Evolutionary conservation across 2,329 filamentous ascomycete genomes (phyloP), one percentile per base, ranked within the genome.

Genomic region (Microcera coccophila): DNA sequence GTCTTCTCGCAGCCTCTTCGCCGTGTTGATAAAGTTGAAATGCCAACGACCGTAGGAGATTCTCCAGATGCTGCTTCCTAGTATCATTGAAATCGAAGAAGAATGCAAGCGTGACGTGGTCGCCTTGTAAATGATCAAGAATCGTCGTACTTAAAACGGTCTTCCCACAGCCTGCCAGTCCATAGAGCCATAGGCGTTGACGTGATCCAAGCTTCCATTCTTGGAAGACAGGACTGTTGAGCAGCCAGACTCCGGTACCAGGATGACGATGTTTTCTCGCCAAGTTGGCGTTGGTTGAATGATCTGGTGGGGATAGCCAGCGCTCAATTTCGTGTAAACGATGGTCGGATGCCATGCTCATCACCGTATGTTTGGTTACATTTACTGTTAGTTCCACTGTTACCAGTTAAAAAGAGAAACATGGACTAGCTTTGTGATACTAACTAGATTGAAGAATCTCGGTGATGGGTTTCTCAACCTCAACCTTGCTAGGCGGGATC

Each of bases 41-140:
- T 2, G 38, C 47, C 7, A 59, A 28, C 4, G 53, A 58, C 7
- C 44, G 46, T 0, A 54, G 2, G 1, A 55, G 35, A 1, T 38
- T 38, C 2, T 53, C 32, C 1, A 50, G 4, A 1, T 15, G 54
- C 19, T 61, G 49, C 15, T 61, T 59, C 1, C 3, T 37, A 0
- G 9, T 16, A 3, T 61, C 49, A 14, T 24, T 52, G 19, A 58
- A 58, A 36, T 58, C 50, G 19, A 56, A 59, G 34, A 50, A 58
- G 22, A 55, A 53, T 2, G 2, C 20, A 5, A 57, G 36, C 3
- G 39, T 31, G 2, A 21, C 12, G 1, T 14, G 19, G 10, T 29
- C 42, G 3, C 20, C 10, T 1, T 2, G 21, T 2, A 59, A 41
- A 26, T 54, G 1, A n/a, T 58, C 53, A 0, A 58, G 14, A 1